phyloP scores from a whole-genome alignment of 371 early-diverging fungal species.

The Synchytrium microbalum region DNA sequence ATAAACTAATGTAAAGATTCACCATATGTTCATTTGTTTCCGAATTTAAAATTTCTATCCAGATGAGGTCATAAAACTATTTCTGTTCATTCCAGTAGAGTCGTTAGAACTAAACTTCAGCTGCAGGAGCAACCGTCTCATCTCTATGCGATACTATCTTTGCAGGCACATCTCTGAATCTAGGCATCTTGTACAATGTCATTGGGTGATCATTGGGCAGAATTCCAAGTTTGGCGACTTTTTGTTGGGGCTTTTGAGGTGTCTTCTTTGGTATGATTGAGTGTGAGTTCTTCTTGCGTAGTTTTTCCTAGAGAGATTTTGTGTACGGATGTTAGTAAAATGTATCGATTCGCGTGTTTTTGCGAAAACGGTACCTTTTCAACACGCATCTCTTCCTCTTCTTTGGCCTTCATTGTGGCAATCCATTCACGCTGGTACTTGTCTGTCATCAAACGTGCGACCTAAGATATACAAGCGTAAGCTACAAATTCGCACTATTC shows the following conservation, averaged over 20 bases:
- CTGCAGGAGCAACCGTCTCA: not conserved
- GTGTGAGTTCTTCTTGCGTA: slow-evolving; percentile 8
- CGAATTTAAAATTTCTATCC: no score
- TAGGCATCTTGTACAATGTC: slow-evolving; percentile 41
- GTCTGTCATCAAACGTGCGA: slow-evolving; percentile 44
- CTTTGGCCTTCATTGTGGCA: slow-evolving; percentile 18
- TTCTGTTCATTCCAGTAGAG: no score
- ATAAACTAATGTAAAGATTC: no score
- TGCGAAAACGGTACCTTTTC: not conserved
- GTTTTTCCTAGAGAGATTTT: not conserved
- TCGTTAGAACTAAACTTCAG: no score
- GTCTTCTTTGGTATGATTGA: not conserved
- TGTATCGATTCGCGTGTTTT: not conserved
- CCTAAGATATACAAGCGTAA: slow-evolving; percentile 44
- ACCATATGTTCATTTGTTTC: no score
- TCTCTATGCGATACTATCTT: slow-evolving; percentile 28
- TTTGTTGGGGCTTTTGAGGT: slow-evolving; percentile 3
- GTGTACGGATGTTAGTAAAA: slow-evolving; percentile 1
- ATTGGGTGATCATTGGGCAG: slow-evolving; percentile 30
- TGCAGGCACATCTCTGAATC: slow-evolving; percentile 29
- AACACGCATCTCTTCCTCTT: not conserved
- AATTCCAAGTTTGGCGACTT: slow-evolving; percentile 16
- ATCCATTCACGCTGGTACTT: slow-evolving; percentile 42
- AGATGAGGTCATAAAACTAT: no score
- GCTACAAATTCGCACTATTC: not conserved